These are phyloP conservation scores for Coemansia sp. DNA, from an alignment of 192 early-diverging fungal species.

Conservation along the genomic window DNA sequence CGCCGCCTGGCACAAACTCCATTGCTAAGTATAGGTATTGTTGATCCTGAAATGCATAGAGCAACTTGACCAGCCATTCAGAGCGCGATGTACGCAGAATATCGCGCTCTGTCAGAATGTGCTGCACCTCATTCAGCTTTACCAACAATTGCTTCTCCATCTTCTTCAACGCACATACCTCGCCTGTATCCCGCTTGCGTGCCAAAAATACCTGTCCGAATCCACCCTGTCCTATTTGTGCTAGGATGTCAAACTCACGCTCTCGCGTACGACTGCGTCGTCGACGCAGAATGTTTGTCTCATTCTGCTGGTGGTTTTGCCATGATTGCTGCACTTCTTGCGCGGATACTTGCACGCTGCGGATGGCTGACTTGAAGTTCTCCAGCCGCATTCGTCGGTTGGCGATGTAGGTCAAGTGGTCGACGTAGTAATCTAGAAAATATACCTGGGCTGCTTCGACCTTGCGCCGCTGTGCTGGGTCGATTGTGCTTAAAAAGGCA, in stretches of 20 bases:
- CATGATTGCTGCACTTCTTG: constrained; percentile 47
- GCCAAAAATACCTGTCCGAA: constrained; percentile 79
- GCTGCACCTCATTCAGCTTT: constrained; percentile 67
- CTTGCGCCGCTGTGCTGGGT: constrained; percentile 47
- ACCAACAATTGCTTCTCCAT: constrained; percentile 71
- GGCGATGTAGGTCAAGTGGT: constrained; percentile 76
- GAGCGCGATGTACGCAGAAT: constrained; percentile 66
- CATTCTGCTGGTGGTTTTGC: constrained; percentile 48
- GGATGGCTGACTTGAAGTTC: constrained; percentile 56
- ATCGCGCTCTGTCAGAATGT: constrained; percentile 75
- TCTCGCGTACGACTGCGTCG: constrained; percentile 68
- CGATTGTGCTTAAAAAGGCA: constrained; percentile 48
- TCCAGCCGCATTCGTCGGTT: constrained; percentile 60
- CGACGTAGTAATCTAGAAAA: constrained; percentile 83
- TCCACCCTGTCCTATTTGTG: constrained; percentile 77
- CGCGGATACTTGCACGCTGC: constrained; percentile 37
- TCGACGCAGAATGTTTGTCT: constrained; percentile 61
- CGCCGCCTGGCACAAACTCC: constrained; percentile 69
- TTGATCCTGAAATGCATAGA: constrained; percentile 85
- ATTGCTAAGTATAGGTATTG: constrained; percentile 74
- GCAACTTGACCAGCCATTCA: constrained; percentile 84
- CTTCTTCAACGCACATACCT: constrained; percentile 74
- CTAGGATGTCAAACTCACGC: constrained; percentile 66
- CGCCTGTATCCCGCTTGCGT: constrained; percentile 65
- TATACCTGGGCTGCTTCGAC: constrained; percentile 56